phyloP scores from a whole-genome alignment of 306 rosid genomes.

The Acacia melanoxylon region DNA sequence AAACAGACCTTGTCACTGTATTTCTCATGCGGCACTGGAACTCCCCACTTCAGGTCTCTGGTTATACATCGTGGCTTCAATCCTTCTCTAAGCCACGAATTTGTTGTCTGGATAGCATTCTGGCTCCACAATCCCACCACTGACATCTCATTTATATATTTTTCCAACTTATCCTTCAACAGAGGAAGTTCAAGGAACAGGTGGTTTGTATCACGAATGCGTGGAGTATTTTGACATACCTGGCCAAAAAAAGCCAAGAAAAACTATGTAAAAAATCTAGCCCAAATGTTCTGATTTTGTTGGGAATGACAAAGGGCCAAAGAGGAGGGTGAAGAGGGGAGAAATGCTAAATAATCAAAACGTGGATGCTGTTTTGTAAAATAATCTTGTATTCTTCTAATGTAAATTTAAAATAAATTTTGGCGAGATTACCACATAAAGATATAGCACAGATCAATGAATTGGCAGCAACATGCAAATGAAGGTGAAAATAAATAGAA shows the following conservation, averaged over 20 bases:
- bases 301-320: neutral
- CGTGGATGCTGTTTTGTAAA: neutral
- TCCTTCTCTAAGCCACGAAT: conserved; percentile 92
- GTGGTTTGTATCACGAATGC: conserved; percentile 84
- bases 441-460: neutral
- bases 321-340: neutral
- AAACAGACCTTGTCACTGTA: conserved; percentile 73
- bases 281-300: neutral
- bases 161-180: conserved; percentile 67
- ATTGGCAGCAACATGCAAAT: neutral
- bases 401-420: neutral
- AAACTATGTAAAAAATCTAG: conserved; percentile 5
- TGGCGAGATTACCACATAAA: neutral
- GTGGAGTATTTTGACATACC: conserved; percentile 81
- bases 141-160: conserved; percentile 69
- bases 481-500: neutral
- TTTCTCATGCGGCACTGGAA: conserved; percentile 92
- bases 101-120: conserved; percentile 88
- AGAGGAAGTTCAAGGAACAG: conserved; percentile 91
- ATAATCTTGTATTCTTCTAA: neutral
- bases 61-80: conserved; percentile 84
- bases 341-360: neutral
- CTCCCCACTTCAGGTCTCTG: conserved; percentile 98
- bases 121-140: conserved; percentile 93
- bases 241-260: conserved; percentile 23